phyloP scores from a whole-genome alignment of 2,329 filamentous ascomycete genomes.

The Westerdykella sp. region DNA sequence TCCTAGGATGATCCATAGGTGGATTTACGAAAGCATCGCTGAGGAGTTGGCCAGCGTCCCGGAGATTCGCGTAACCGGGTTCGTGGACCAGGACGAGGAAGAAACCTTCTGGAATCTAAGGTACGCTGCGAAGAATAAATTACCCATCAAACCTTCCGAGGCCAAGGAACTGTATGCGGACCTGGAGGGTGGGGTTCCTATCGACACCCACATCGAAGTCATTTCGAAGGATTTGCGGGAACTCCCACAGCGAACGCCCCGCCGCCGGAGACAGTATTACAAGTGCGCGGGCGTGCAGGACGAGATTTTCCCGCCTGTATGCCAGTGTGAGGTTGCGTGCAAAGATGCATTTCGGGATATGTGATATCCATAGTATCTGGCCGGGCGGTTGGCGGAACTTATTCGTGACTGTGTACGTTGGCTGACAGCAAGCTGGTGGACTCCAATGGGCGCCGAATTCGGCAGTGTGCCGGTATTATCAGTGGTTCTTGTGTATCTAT shows the following conservation, averaged over 20 bases:
- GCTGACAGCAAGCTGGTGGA: too few relatives aligned
- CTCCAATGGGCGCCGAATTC: too few relatives aligned
- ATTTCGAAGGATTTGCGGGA: neutral
- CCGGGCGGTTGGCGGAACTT: too few relatives aligned
- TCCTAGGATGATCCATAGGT: slow-evolving; percentile 15
- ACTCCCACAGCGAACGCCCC: neutral
- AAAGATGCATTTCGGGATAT: neutral
- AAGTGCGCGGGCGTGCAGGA: neutral
- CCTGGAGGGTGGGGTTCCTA: slow-evolving; percentile 8
- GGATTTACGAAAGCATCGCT: slow-evolving; percentile 22
- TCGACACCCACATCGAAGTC: neutral
- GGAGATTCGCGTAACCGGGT: slow-evolving; percentile 10
- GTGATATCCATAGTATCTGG: too few relatives aligned
- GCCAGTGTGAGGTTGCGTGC: slow-evolving; percentile 9
- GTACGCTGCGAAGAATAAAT: neutral
- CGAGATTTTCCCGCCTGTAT: slow-evolving; percentile 12
- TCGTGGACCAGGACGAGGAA: slow-evolving; percentile 18
- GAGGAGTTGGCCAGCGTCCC: slow-evolving; percentile 7
- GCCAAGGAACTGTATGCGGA: slow-evolving; percentile 13
- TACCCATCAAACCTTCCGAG: slow-evolving; percentile 10
- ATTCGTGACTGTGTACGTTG: too few relatives aligned
- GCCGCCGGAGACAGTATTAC: neutral
- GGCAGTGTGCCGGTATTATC: too few relatives aligned
- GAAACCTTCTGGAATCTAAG: slow-evolving; percentile 5
- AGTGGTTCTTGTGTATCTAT: too few relatives aligned